A percentile compares a stretch with the other conserved stretches of the same genome.
These are phyloP conservation scores for Rhizopogon vulgaris DNA, from an alignment of 768 basidiomycete species.

Conservation along the genomic window DNA sequence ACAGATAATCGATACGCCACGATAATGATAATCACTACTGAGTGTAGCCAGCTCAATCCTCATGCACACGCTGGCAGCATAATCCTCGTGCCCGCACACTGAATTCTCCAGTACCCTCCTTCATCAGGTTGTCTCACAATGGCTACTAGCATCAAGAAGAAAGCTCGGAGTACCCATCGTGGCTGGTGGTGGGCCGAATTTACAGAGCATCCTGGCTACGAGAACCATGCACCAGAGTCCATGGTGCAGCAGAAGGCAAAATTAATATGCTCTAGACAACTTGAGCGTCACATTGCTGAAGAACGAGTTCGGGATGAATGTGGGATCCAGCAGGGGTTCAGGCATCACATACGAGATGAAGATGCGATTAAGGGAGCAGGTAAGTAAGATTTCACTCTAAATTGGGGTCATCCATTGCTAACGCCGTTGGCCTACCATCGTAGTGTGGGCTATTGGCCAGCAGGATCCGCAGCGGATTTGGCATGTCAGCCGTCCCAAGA, in stretches of 20 bases:
- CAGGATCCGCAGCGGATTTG: conserved; percentile 1
- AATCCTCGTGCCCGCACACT: too few species aligned
- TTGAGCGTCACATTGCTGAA: background rate
- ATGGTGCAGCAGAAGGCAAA: background rate
- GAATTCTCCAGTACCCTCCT: too few species aligned
- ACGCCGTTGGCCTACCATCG: too few species aligned
- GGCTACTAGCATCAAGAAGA: too few species aligned
- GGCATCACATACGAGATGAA: background rate
- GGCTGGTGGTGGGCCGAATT: background rate
- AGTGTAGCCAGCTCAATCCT: too few species aligned
- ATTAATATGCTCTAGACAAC: background rate
- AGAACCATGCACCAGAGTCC: background rate
- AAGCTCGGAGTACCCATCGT: background rate
- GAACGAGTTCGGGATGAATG: background rate
- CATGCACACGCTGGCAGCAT: too few species aligned
- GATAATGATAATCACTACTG: too few species aligned
- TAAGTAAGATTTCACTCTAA: too few species aligned
- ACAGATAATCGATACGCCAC: too few species aligned
- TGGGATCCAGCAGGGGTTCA: background rate
- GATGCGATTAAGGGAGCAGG: background rate
- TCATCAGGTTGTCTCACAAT: too few species aligned
- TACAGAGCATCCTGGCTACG: background rate
- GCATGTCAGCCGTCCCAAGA: conserved; percentile 6
- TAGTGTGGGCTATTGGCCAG: conserved; percentile 9
- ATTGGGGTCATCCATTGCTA: too few species aligned